Evolutionary conservation across 2,329 filamentous ascomycete species (phyloP).

Genomic region (Epichloe aotearoae): DNA sequence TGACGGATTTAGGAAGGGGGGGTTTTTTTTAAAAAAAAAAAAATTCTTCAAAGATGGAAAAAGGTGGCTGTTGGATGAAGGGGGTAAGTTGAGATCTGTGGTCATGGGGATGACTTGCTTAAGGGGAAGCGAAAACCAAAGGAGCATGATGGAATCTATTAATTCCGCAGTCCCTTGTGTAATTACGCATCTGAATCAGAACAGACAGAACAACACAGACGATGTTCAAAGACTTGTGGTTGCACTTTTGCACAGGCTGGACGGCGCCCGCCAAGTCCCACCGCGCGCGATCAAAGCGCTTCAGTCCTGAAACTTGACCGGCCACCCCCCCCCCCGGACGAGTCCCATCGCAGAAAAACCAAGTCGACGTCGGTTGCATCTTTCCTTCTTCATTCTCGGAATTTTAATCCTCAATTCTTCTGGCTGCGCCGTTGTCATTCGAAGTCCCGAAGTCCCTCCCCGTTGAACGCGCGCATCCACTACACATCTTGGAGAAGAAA

Average conservation of each 20-base stretch:
- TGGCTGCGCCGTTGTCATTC: neutral
- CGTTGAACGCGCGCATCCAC: neutral
- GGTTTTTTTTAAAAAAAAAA: too few species aligned
- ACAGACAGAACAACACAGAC: too few species aligned
- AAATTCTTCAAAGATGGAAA: too few species aligned
- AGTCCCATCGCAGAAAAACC: conserved; percentile 3
- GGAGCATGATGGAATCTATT: too few species aligned
- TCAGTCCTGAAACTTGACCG: conserved; percentile 16
- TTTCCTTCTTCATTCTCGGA: conserved; percentile 4
- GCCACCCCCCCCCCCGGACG: conserved; percentile 4
- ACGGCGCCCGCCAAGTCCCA: neutral
- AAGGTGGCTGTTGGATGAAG: too few species aligned
- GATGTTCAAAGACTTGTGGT: too few species aligned
- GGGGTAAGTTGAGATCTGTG: too few species aligned
- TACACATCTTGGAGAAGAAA: neutral
- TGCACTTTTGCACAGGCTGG: neutral
- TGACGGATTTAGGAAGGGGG: too few species aligned
- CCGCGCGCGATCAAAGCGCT: neutral
- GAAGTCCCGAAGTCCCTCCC: neutral
- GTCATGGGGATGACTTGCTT: too few species aligned
- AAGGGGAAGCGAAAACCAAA: too few species aligned
- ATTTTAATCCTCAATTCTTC: neutral
- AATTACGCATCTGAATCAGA: too few species aligned
- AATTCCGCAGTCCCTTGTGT: too few species aligned
- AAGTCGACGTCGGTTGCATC: neutral